Base-by-base conservation (phyloP, 1,284 basidiomycete genomes). In the Moesziomyces parantarcticus region DNA sequence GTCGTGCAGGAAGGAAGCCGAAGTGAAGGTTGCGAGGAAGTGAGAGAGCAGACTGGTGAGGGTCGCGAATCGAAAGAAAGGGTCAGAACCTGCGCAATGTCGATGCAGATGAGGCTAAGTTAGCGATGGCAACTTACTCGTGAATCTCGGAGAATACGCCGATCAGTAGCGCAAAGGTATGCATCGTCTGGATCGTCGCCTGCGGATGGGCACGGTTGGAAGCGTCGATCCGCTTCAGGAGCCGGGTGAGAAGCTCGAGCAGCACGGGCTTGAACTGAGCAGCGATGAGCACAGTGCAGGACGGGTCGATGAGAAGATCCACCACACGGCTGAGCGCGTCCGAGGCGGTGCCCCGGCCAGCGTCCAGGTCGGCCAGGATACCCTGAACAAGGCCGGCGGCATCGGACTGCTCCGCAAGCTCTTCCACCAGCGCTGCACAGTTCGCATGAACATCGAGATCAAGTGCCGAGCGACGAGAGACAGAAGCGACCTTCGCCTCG, bases 181-280 rank as follows among this genome's bases (percentile, higher is more conserved):
- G 59, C 16, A 69, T 53, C 14, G 54, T 45, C 23, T 73, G 64
- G 23, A 50, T 42, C 47, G 11, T 40, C 14, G 44, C 68, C n/a
- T 41, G 26, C 3, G 20, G n/a, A 9, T 68, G 54, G 7, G 53
- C 20, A 29, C 18, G 36, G 41, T 21, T 49, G 34, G 21, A 48
- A 43, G 57, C 58, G 49, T 40, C 34, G 7, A 16, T 55, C 64
- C 32, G 53, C 10, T 74, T 57, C 26, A 84, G 47, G 50, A 72
- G 68, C 5, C 79, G 54, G 1, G 76, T 74, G 20, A 75, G 62
- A 7, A 85, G 66, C n/a, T 84, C 80, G 22, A 75, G 25, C 18
- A 82, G 74, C 14, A 84, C 18, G 3, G 84, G 81, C 26, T 79
- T 70, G 65, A 81, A 83, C 1, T 64, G 56, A 7, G 76, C 56